Evolutionary conservation across 805 yeast genomes (phyloP), one percentile per base, ranked within the genome.

Genomic region (Teunomyces atbi): DNA sequence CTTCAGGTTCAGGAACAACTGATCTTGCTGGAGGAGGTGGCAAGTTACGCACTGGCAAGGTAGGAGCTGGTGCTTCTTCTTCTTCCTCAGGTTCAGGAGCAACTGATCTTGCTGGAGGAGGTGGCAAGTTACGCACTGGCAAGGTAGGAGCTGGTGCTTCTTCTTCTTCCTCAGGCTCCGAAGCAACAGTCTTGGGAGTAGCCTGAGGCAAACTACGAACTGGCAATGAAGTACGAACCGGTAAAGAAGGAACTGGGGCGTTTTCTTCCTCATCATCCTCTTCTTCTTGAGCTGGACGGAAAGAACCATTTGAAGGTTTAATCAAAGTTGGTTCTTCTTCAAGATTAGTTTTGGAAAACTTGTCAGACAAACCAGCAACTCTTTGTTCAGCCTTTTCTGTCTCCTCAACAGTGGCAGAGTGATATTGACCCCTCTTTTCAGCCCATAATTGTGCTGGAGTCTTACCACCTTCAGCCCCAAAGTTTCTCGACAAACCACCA

Each of bases 391-490:
- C 49, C 11, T 45, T 43, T 8, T 51, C 29, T 5, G 42, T 50
- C 4, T 56, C 44, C 11, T 57, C 55, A 26, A 64, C 56, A 10
- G 61, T 26, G 41, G 71, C 79, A 38, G 71, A 68, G 54, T 74
- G 78, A 56, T 73, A 81, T 61, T 83, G 77, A 41, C 89, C 96
- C 60, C 84, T 82, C 69, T 84, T 86, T 62, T 86, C 97, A 19
- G 97, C 97, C 97, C 97, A 90, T 23, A 88, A 58, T 69, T 90
- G 97, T 23, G 97, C 97, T 19, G 97, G 97, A 6, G 96, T 86
- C 66, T 89, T 87, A 50, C 96, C 97, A 50, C 76, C 79, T 50
- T 78, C 78, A 45, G 84, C 69, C 51, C 79, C 94, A 62, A 79
- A 84, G 61, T 81, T 75, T 59, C 78, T 72, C 23, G 80, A 74